phyloP scores from a whole-genome alignment of 2,329 filamentous ascomycete species.

The Epichloe hybrida region DNA sequence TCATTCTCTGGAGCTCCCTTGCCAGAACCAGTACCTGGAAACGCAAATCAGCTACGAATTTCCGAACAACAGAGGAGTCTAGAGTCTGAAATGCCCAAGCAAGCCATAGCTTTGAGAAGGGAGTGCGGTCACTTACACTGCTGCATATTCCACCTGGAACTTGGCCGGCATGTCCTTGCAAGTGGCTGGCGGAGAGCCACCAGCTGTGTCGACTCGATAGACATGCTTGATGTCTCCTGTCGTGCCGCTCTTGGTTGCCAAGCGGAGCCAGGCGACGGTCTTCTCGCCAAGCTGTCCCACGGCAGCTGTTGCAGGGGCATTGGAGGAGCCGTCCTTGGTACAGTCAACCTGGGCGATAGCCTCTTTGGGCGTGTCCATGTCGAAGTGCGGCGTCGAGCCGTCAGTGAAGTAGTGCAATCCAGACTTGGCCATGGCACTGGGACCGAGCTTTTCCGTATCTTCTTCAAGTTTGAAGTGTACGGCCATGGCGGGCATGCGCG shows the following conservation, averaged over 20 bases:
- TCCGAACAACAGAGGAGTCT: not conserved
- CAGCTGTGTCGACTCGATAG: constrained; percentile 74
- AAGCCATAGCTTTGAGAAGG: not conserved
- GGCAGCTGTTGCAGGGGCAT: constrained; percentile 49
- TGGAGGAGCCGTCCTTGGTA: constrained; percentile 44
- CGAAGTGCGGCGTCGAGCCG: constrained; percentile 62
- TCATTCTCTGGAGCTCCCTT: constrained; percentile 3
- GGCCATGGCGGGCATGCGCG: constrained; percentile 50
- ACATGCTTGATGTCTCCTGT: constrained; percentile 57
- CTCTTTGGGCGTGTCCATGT: constrained; percentile 46
- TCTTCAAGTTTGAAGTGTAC: constrained; percentile 49
- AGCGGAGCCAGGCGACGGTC: constrained; percentile 70
- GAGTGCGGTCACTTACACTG: constrained; percentile 52
- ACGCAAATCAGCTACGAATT: not conserved
- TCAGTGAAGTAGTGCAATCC: constrained; percentile 75
- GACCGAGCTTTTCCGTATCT: constrained; percentile 29
- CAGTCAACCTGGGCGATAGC: constrained; percentile 47
- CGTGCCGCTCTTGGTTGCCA: constrained; percentile 39
- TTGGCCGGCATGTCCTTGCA: constrained; percentile 50
- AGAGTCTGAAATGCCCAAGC: no score
- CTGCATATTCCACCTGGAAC: constrained; percentile 69
- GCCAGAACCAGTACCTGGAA: constrained; percentile 26
- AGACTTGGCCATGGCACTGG: constrained; percentile 49
- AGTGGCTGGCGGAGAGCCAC: constrained; percentile 59
- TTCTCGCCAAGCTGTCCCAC: constrained; percentile 48